Percentiles rank a stretch among this genome's conserved stretches.
Evolutionary conservation across 2,329 filamentous ascomycete genomes (phyloP).

Genomic region (Diplodia scrobiculata): DNA sequence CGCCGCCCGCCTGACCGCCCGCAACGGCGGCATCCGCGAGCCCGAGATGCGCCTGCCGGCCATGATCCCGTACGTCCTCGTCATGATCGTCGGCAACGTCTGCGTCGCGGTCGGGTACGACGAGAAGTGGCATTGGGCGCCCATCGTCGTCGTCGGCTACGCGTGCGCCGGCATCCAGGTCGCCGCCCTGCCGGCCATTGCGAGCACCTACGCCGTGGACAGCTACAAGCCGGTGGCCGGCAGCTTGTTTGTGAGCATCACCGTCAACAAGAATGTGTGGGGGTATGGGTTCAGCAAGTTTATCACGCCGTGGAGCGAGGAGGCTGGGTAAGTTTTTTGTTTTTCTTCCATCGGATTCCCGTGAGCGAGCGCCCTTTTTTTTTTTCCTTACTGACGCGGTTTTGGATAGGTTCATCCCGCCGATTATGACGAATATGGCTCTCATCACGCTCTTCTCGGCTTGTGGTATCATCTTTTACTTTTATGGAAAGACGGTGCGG

Average conservation of each 20-base stretch:
- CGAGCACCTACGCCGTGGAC: slow-evolving; percentile 62
- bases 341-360: neutral
- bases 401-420: slow-evolving; percentile 48
- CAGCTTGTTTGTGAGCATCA: slow-evolving; percentile 62
- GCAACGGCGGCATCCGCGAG: slow-evolving; percentile 59
- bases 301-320: slow-evolving; percentile 56
- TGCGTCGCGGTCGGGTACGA: slow-evolving; percentile 58
- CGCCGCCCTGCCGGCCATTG: slow-evolving; percentile 62
- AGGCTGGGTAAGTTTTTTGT: slow-evolving; percentile 45
- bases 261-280: slow-evolving; percentile 66
- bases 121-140: slow-evolving; percentile 57
- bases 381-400: neutral
- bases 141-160: slow-evolving; percentile 62
- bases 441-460: slow-evolving; percentile 58
- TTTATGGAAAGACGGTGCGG: slow-evolving; percentile 60
- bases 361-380: too few species aligned
- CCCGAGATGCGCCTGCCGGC: slow-evolving; percentile 61
- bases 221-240: slow-evolving; percentile 66
- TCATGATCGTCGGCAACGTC: slow-evolving; percentile 62
- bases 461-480: slow-evolving; percentile 60
- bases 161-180: slow-evolving; percentile 61
- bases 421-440: slow-evolving; percentile 63
- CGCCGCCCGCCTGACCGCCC: slow-evolving; percentile 55
- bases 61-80: slow-evolving; percentile 59
- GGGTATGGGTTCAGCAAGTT: slow-evolving; percentile 63